A percentile compares a stretch with the other conserved stretches of the same genome.
Conservation (phyloP, 331 rosid species). For the Pyrus hybrid region DNA sequence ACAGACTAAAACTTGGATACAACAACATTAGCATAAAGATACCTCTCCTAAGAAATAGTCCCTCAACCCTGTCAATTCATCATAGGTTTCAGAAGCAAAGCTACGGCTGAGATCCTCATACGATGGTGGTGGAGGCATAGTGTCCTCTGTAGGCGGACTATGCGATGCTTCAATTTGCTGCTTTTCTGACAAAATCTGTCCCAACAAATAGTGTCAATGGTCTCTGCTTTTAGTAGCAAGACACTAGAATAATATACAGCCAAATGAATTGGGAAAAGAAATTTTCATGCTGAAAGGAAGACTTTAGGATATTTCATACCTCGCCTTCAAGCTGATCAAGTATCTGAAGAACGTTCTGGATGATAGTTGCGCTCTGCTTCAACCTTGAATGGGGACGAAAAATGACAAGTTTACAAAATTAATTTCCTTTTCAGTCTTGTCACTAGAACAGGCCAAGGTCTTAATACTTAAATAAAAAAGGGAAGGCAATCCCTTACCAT, state of each 20-base stretch:
- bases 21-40: background rate
- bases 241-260: background rate
- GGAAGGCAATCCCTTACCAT: conserved; percentile 45
- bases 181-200: conserved; percentile 69
- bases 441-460: background rate
- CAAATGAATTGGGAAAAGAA: background rate
- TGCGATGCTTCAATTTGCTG: conserved; percentile 78
- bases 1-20: conserved; percentile 6
- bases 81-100: conserved; percentile 53
- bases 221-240: background rate
- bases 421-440: conserved; percentile 1
- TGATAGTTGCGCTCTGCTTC: conserved; percentile 82
- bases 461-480: conserved; percentile 5
- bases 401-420: background rate
- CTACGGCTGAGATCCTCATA: conserved; percentile 71
- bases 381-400: conserved; percentile 36
- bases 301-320: conserved; percentile 25
- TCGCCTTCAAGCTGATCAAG: conserved; percentile 86
- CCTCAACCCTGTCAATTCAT: conserved; percentile 57
- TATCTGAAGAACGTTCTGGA: conserved; percentile 70
- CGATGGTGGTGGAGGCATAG: conserved; percentile 76
- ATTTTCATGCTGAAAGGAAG: background rate
- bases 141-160: conserved; percentile 37
- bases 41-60: conserved; percentile 94
- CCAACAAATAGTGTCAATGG: conserved; percentile 4